These are phyloP conservation scores for Pythium vanterpoolii DNA, from an alignment of 352 stramenopile genomes.

Conservation along the genomic window DNA sequence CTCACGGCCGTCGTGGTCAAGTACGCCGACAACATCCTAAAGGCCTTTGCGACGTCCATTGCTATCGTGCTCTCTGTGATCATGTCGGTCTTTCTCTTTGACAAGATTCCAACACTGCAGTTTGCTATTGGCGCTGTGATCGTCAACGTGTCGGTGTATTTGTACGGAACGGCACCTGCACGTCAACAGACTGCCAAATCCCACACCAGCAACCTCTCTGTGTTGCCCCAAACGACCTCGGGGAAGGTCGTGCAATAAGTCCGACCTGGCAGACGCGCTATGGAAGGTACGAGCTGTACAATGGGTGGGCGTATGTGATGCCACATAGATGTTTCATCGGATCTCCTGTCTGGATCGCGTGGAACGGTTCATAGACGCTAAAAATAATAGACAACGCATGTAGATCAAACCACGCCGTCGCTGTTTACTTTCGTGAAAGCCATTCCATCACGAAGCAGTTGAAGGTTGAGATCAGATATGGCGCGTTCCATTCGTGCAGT, in stretches of 20 bases:
- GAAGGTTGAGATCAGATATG: neutral
- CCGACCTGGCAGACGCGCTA: neutral
- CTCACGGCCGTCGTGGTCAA: constrained; percentile 84
- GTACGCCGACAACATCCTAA: constrained; percentile 87
- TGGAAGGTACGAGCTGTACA: constrained; percentile 4
- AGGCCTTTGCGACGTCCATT: constrained; percentile 84
- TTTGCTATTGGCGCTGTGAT: constrained; percentile 72
- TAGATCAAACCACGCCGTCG: neutral
- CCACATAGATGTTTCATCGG: neutral
- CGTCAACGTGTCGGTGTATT: constrained; percentile 80
- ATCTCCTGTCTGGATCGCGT: neutral
- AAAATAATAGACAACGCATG: neutral
- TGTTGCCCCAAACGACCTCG: constrained; percentile 5
- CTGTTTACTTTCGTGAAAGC: neutral
- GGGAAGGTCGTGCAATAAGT: constrained; percentile 1
- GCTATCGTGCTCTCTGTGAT: constrained; percentile 79
- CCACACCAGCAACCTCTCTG: neutral
- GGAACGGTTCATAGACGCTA: neutral
- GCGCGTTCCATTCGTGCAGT: neutral
- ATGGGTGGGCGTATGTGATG: neutral
- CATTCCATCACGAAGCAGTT: neutral
- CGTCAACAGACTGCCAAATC: constrained; percentile 26
- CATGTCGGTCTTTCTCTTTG: constrained; percentile 81
- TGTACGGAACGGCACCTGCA: constrained; percentile 60
- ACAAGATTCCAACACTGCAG: constrained; percentile 72